A percentile compares a stretch with the other conserved stretches of the same genome.
These are phyloP conservation scores for Hirschioporus abietinus DNA, from an alignment of 768 basidiomycete species.

Conservation along the genomic window DNA sequence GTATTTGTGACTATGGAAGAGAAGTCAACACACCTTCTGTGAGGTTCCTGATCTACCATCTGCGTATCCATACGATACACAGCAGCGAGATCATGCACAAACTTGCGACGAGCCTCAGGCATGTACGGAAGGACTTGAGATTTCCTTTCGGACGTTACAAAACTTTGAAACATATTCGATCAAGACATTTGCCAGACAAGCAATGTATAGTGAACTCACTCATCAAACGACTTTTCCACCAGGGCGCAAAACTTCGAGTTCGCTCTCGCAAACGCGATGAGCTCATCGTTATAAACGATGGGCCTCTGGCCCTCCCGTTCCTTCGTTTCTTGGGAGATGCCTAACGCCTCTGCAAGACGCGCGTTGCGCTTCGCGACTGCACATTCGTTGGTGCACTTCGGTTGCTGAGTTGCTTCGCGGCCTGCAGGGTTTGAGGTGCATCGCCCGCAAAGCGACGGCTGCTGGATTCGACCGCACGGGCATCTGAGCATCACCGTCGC, in stretches of 20 bases:
- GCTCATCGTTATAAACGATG: conserved; percentile 56
- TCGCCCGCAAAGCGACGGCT: conserved; percentile 68
- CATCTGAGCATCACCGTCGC: conserved; percentile 65
- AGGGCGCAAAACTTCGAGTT: conserved; percentile 63
- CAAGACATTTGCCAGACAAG: conserved; percentile 8
- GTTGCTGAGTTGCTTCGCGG: conserved; percentile 33
- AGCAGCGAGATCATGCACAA: conserved; percentile 73
- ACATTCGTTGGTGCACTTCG: conserved; percentile 84
- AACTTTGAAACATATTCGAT: conserved; percentile 35
- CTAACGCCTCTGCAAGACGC: conserved; percentile 84
- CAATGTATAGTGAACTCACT: conserved; percentile 41
- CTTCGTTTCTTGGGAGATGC: conserved; percentile 55
- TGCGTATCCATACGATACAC: conserved; percentile 80
- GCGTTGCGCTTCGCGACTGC: conserved; percentile 82
- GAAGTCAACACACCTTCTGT: conserved; percentile 44
- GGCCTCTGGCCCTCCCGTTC: conserved; percentile 30
- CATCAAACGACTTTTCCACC: conserved; percentile 79
- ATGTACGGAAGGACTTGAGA: conserved; percentile 76
- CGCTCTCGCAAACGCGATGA: conserved; percentile 53
- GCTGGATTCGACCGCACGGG: conserved; percentile 77
- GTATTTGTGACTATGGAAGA: not conserved
- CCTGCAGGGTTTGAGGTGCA: conserved; percentile 39
- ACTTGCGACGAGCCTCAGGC: conserved; percentile 74
- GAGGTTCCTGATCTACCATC: conserved; percentile 89
- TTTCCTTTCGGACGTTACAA: conserved; percentile 59